Conservation (phyloP, 2,329 filamentous ascomycete genomes). For the Cladosporium sp. region DNA sequence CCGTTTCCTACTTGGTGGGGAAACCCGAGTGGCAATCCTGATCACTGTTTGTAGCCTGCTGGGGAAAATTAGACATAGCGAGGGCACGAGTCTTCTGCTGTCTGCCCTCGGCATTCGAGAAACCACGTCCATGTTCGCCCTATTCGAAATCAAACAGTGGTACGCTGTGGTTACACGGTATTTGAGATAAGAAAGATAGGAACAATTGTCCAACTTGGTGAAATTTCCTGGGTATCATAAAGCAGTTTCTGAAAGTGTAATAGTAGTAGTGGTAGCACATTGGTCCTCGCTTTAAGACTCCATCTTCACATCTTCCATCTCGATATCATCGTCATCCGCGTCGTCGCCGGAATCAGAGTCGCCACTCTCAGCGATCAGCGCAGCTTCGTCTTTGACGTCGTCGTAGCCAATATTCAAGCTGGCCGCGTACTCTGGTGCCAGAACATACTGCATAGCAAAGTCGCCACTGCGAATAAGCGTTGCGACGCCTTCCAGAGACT, state of each 20-base stretch:
- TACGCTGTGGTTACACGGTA: no score
- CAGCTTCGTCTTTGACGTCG: slow-evolving; percentile 33
- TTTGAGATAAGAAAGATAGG: neutral
- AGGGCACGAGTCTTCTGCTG: no score
- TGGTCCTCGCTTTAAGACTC: slow-evolving; percentile 9
- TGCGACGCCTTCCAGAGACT: slow-evolving; percentile 77
- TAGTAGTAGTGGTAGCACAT: no score
- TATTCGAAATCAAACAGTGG: no score
- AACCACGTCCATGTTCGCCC: no score
- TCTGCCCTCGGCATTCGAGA: no score
- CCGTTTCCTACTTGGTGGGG: slow-evolving; percentile 15
- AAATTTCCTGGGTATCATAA: slow-evolving; percentile 4
- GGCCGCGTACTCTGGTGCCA: slow-evolving; percentile 66
- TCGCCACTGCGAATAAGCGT: slow-evolving; percentile 75
- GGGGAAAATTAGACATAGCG: no score
- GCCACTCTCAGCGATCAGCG: slow-evolving; percentile 32
- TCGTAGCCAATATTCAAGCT: slow-evolving; percentile 47
- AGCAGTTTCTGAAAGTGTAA: neutral
- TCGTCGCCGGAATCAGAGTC: slow-evolving; percentile 40
- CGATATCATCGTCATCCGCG: slow-evolving; percentile 48
- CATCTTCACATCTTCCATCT: slow-evolving; percentile 42
- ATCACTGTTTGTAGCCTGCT: neutral
- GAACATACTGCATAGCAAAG: slow-evolving; percentile 80
- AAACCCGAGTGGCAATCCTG: neutral
- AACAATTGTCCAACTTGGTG: neutral